Percentiles rank a stretch among this genome's conserved stretches.
Evolutionary conservation across 2,329 filamentous ascomycete species (phyloP).

Genomic region (Colletotrichum chlorophyti): DNA sequence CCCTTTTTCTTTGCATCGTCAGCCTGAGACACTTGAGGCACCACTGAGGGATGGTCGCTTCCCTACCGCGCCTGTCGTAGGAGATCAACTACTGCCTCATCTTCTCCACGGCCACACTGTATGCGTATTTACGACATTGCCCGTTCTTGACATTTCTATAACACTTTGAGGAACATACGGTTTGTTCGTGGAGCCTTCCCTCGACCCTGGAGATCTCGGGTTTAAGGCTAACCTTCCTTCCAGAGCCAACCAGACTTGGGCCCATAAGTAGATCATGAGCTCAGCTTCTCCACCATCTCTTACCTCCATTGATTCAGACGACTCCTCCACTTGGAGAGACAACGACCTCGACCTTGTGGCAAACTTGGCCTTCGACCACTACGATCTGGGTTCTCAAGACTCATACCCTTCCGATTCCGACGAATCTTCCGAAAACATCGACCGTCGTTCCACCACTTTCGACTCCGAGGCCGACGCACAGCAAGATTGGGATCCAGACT

Average conservation of each 20-base stretch:
- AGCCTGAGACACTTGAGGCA: not conserved
- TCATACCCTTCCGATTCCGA: slow-evolving; percentile 2
- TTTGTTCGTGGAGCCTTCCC: slow-evolving; percentile 7
- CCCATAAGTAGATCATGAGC: slow-evolving; percentile 16
- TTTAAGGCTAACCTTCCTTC: not conserved
- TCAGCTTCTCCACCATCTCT: slow-evolving; percentile 18
- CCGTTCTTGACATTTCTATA: not conserved
- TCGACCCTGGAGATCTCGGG: not conserved
- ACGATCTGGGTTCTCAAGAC: not conserved
- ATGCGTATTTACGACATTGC: not conserved
- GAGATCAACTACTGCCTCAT: slow-evolving; percentile 16
- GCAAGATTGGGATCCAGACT: slow-evolving; percentile 12
- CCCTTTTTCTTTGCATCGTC: not conserved
- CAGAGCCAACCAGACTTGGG: slow-evolving; percentile 23
- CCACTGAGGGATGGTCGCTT: slow-evolving; percentile 13
- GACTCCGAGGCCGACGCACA: slow-evolving; percentile 18
- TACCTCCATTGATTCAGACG: not conserved
- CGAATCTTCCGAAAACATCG: slow-evolving; percentile 1
- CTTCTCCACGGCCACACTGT: slow-evolving; percentile 1
- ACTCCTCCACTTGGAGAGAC: not conserved
- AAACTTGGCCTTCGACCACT: not conserved
- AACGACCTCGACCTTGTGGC: not conserved
- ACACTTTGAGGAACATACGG: slow-evolving; percentile 3
- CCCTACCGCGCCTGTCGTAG: slow-evolving; percentile 8
- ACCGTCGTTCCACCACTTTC: slow-evolving; percentile 4